Evolutionary conservation across 768 basidiomycete species (phyloP).

Genomic region (Pulveroboletus sp.): DNA sequence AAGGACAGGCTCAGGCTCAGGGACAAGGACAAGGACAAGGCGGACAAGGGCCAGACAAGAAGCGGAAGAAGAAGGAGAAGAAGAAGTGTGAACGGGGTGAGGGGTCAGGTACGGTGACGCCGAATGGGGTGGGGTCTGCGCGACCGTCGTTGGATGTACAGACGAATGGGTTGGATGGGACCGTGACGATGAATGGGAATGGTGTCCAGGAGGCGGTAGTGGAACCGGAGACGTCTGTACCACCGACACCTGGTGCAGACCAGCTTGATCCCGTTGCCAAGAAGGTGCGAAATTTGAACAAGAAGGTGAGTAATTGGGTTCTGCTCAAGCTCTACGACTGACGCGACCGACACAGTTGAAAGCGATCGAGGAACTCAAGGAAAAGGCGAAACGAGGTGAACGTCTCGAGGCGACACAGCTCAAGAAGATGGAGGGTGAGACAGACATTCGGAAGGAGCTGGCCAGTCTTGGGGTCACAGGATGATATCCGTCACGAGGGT

Average conservation of each 20-base stretch:
- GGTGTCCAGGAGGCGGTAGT: constrained; percentile 9
- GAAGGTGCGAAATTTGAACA: constrained; percentile 91
- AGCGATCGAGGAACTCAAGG: constrained; percentile 98
- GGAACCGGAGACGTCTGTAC: constrained; percentile 32
- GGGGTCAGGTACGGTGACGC: constrained; percentile 30
- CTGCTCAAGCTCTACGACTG: constrained; percentile 1
- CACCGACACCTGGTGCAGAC: constrained; percentile 55
- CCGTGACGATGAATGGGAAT: too few species aligned
- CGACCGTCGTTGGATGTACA: constrained; percentile 38
- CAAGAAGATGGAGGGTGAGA: constrained; percentile 94
- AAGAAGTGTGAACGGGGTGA: constrained; percentile 43
- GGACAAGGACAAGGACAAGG: constrained; percentile 17
- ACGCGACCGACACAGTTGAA: constrained; percentile 62
- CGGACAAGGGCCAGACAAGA: constrained; percentile 36
- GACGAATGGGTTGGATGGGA: constrained; percentile 22
- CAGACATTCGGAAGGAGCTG: constrained; percentile 81
- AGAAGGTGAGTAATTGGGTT: constrained; percentile 62
- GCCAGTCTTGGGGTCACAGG: constrained; percentile 30
- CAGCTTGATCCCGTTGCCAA: constrained; percentile 81
- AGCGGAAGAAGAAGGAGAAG: constrained; percentile 55
- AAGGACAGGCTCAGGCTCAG: too few species aligned
- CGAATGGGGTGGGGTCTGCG: constrained; percentile 22
- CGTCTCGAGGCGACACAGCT: constrained; percentile 92
- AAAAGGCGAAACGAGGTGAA: constrained; percentile 86
- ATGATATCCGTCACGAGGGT: constrained; percentile 4